Evolutionary conservation across 2,329 filamentous ascomycete genomes (phyloP).

Genomic region (Apiospora aurea): DNA sequence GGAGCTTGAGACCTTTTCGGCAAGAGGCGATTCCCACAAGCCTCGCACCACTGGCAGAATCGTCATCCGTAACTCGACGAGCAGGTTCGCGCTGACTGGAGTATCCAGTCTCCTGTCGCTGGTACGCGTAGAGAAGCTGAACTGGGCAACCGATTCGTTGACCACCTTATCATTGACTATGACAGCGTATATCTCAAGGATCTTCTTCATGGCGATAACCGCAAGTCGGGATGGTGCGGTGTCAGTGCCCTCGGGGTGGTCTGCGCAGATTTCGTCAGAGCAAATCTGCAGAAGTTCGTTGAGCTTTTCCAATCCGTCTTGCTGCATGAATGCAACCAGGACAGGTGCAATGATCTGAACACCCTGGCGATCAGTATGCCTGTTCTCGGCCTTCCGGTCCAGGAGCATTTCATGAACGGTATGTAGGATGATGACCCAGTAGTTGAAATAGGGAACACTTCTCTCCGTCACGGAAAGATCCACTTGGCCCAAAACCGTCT

Average conservation of each 20-base stretch:
- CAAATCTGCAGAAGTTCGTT: slow-evolving; percentile 77
- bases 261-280: slow-evolving; percentile 58
- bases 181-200: slow-evolving; percentile 81
- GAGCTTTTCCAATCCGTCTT: slow-evolving; percentile 76
- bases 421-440: slow-evolving; percentile 82
- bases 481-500: slow-evolving; percentile 73
- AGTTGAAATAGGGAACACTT: slow-evolving; percentile 73
- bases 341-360: slow-evolving; percentile 74
- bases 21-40: slow-evolving; percentile 85
- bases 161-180: slow-evolving; percentile 81
- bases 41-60: slow-evolving; percentile 78
- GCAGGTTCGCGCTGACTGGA: slow-evolving; percentile 71
- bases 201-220: slow-evolving; percentile 74
- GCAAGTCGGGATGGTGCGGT: slow-evolving; percentile 56
- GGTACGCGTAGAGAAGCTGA: slow-evolving; percentile 50
- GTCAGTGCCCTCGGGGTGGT: slow-evolving; percentile 51
- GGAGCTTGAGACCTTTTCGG: slow-evolving; percentile 79
- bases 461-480: slow-evolving; percentile 53
- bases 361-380: slow-evolving; percentile 55
- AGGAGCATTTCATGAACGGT: slow-evolving; percentile 81
- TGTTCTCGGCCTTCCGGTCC: slow-evolving; percentile 61
- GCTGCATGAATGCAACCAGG: slow-evolving; percentile 84
- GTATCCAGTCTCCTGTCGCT: slow-evolving; percentile 50
- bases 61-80: slow-evolving; percentile 84
- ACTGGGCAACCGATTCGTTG: slow-evolving; percentile 73